Evolutionary conservation across 257 asterid genomes (phyloP), one percentile per base, ranked within the genome.

Genomic region (Solanum chmielewskii): DNA sequence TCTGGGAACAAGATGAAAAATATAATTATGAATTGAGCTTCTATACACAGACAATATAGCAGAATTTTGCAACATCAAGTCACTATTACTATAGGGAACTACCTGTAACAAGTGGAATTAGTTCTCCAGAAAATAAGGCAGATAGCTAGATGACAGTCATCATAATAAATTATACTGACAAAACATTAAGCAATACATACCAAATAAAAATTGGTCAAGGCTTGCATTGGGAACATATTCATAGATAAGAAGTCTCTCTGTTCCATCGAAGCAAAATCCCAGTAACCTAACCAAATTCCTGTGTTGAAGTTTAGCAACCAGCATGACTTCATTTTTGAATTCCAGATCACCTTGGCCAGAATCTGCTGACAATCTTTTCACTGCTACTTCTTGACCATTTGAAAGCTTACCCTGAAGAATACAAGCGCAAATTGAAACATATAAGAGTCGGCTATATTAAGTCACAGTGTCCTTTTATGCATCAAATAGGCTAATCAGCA

Each of bases 221-320:
- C 90, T 90, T 60, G 59, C 86, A 60, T 86, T 90, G 0, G 89
- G 88, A 37, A 88, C 68, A 47, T 47, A 90, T 31, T 90, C 90
- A 86, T 86, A 90, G 5, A 90, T 14, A 0, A 88, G 89, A 15
- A 90, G 35, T 44, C 70, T 90, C 59, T 90, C 90, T 87, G 56
- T 85, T 81, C 76, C 69, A 37, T 90, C 80, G 1, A 87, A 23
- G 33, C 90, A 90, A 86, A 42, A 90, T 35, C 92, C 91, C 7
- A 80, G 33, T 0, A 90, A 74, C 49, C 87, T 70, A 60, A 90
- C 92, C 23, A 90, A 74, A 75, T 88, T 88, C 25, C 70, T 87
- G 44, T 90, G 92, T 69, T 88, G 90, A 74, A 88, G 90, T 37
- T 85, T 88, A 3, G 89, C 83, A 59, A 88, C 76, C 39, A 90